A percentile compares a stretch with the other conserved stretches of the same genome.
These are phyloP conservation scores for Pezicula carpinea DNA, from an alignment of 2,329 filamentous ascomycete genomes.

Conservation along the genomic window DNA sequence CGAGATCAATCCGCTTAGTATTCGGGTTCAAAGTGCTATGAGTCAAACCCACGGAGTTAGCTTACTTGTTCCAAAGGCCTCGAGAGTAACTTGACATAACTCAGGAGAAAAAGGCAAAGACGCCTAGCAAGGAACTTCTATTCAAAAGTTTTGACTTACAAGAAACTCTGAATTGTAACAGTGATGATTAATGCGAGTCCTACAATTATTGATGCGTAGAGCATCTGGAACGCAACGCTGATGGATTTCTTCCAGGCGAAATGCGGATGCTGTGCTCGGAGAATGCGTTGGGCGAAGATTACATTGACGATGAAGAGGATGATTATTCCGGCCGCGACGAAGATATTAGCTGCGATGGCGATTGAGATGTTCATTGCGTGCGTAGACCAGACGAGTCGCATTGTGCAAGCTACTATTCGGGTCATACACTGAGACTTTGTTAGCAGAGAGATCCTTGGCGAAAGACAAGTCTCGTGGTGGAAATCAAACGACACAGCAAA, in stretches of 20 bases:
- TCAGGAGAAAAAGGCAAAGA: too few species aligned
- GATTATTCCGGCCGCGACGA: conserved; percentile 43
- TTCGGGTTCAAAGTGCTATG: conserved; percentile 54
- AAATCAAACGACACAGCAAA: too few species aligned
- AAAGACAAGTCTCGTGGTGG: too few species aligned
- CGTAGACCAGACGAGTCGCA: conserved; percentile 60
- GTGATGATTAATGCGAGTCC: conserved; percentile 64
- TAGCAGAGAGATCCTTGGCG: not conserved
- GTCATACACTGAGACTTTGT: conserved; percentile 30
- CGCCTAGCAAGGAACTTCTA: too few species aligned
- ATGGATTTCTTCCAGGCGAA: conserved; percentile 63
- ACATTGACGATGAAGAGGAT: conserved; percentile 76
- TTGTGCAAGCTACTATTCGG: conserved; percentile 26
- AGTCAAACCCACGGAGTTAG: too few species aligned
- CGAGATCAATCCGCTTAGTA: conserved; percentile 48
- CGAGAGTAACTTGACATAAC: too few species aligned
- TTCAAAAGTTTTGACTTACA: too few species aligned
- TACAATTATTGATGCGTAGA: conserved; percentile 54
- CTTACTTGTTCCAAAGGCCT: too few species aligned
- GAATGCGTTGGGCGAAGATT: conserved; percentile 68
- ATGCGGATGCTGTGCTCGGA: conserved; percentile 66
- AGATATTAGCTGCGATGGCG: conserved; percentile 21
- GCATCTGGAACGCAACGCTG: conserved; percentile 46
- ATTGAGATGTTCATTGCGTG: conserved; percentile 13
- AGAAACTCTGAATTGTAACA: conserved; percentile 60